Evolutionary conservation across 2,329 filamentous ascomycete species (phyloP).

Genomic region (Scortechinia acanthostroma): DNA sequence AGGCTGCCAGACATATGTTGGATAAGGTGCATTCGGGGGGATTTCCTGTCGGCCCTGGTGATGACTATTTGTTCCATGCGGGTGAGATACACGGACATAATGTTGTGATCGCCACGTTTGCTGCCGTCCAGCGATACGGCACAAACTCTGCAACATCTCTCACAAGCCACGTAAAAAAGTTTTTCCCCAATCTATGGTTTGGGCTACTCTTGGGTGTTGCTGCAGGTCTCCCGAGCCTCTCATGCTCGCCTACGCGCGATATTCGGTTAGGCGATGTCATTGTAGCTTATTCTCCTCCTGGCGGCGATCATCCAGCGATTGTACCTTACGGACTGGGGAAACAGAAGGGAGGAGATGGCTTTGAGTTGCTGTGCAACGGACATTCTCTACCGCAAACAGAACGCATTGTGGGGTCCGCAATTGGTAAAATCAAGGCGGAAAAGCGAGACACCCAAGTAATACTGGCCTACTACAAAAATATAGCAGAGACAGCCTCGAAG

Average conservation of each 20-base stretch:
- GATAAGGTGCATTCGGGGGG: conserved; percentile 18
- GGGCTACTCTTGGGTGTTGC: conserved; percentile 25
- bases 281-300: conserved; percentile 22
- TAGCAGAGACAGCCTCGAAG: too few species aligned
- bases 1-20: conserved; percentile 21
- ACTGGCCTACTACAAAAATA: too few species aligned
- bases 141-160: conserved; percentile 20
- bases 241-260: conserved; percentile 13
- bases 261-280: conserved; percentile 28
- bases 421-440: conserved; percentile 18
- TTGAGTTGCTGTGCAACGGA: conserved; percentile 14
- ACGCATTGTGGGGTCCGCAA: conserved; percentile 19
- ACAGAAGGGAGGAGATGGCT: conserved; percentile 22
- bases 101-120: conserved; percentile 21
- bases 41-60: conserved; percentile 17
- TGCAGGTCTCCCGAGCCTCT: conserved; percentile 19
- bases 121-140: conserved; percentile 21
- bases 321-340: too few species aligned
- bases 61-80: conserved; percentile 25
- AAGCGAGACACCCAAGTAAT: too few species aligned
- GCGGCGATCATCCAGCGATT: too few species aligned
- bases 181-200: conserved; percentile 24
- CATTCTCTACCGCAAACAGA: conserved; percentile 15
- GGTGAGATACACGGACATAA: conserved; percentile 25
- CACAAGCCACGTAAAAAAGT: conserved; percentile 19